Evolutionary conservation across 148 eudicot species (phyloP), one percentile per base, ranked within the genome.

Genomic region (Agrostemma githago): DNA sequence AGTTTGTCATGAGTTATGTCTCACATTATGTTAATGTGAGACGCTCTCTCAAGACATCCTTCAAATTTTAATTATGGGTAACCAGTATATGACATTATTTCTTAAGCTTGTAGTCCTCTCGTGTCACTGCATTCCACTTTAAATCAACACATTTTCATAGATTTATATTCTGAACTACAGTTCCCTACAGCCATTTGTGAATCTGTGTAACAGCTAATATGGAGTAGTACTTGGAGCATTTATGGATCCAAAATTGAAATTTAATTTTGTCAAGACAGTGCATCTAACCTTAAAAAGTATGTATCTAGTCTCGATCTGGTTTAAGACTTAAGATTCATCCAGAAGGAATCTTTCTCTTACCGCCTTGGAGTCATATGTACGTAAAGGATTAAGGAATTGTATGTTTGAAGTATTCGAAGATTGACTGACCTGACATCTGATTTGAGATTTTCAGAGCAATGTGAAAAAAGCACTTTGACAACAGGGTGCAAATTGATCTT

Each of bases 391-490:
- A 48, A 59, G 19, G 21, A 59, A n/a, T n/a, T 16, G 6, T 59
- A 19, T 59, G 34, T 14, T 12, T 40, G 43, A 17, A 20, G 40
- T 19, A 10, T 26, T 65, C 0, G 8, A n/a, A 71, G 20, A 71
- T 20, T 20, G 15, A 77, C 89, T 70, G 70, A 92, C 99, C 91
- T 89, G 11, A 70, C 59, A 51, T 78, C 83, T 9, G 80, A 83
- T 77, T 72, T 85, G 19, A 26, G 60, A 71, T 68, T 71, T 63
- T 74, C 66, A 66, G 63, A 19, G 62, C 82, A 78, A 66, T 79
- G 83, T 26, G 90, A 81, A 80, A 84, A 86, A 12, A 92, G 83
- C 78, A 95, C 84, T 88, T 92, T 95, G 58, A 85, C 78, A 15
- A 81, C 82, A 68, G 99, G 97, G 16, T 71, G 81, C 86, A 95